These are phyloP conservation scores for Sphaerulina musiva DNA, from an alignment of 2,329 filamentous ascomycete species.

Conservation along the genomic window DNA sequence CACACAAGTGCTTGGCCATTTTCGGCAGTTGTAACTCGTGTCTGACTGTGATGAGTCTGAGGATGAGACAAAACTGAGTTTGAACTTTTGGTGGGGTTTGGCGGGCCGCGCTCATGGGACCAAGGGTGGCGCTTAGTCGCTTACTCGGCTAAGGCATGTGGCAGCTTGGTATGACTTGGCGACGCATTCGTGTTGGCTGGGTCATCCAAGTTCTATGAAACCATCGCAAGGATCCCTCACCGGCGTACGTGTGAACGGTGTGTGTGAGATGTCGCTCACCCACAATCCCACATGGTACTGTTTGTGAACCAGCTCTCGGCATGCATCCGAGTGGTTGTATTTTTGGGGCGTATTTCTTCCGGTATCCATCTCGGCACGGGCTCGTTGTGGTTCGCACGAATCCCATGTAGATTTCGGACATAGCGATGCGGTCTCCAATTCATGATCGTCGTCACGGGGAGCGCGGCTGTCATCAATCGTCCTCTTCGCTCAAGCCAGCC, in stretches of 20 bases:
- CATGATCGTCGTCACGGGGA: not conserved
- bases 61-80: not conserved
- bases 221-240: too few species aligned
- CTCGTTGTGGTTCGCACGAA: too few species aligned
- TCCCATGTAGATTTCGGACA: too few species aligned
- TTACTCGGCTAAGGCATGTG: not conserved
- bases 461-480: conserved; percentile 11
- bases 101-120: too few species aligned
- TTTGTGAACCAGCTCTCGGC: too few species aligned
- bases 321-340: too few species aligned
- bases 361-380: not conserved
- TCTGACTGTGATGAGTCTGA: not conserved
- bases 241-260: too few species aligned
- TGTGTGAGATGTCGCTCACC: too few species aligned
- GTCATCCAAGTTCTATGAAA: not conserved
- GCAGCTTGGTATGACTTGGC: not conserved
- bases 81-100: not conserved
- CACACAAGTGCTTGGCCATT: not conserved
- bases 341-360: not conserved
- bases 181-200: not conserved
- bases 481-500: conserved; percentile 30
- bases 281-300: too few species aligned
- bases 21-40: not conserved
- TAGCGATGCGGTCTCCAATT: not conserved
- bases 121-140: too few species aligned